Base-by-base conservation (phyloP, 345 rosid species). In the Linum usitatissimum region DNA sequence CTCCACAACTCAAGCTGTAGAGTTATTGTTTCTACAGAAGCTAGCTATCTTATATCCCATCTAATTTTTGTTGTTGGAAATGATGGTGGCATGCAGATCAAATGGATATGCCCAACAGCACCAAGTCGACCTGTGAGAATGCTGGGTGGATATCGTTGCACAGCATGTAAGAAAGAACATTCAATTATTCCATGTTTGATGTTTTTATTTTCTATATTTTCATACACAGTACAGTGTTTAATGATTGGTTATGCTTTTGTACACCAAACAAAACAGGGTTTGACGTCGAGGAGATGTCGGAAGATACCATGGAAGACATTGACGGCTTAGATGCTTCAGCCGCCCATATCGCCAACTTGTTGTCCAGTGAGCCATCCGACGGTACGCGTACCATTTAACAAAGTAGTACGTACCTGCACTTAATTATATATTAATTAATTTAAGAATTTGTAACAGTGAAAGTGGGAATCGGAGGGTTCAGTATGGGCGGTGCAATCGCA, bases 401-500 rank as follows among this genome's bases (percentile, higher is more conserved):
- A 23, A 23, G 28, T 54, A 54, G 9, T 15, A 18, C 18, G 7
- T 54, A 18, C 23, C 3, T 54, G 4, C 23, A 20, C 28, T 23
- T 23, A 23, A 23, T 23, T 23, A 23, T 23, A 23, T 23, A 23
- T 23, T 23, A 23, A 23, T 23, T 23, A 23, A 23, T 23, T 23
- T 23, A 23, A 23, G 2, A 9, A 53, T 53, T 19, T 19, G 56
- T 23, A 23, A 59, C 70, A 73, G 76, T 73, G 30, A 73, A 73
- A 68, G 69, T 73, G 45, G 76, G 69, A n/a, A 64, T 73, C 48
- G 76, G 76, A 38, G 76, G 76, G 34, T 73, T 73, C 66, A 73
- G 76, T 4, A 73, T 73, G 72, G 76, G 76, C 48, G 76, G 63
- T 23, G 76, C 76, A 55, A 73, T 66, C 14, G 76, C 76, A 6